A percentile compares a stretch with the other conserved stretches of the same genome.
These are phyloP conservation scores for Gossypium sturtianum DNA, from an alignment of 345 rosid species.

Conservation along the genomic window DNA sequence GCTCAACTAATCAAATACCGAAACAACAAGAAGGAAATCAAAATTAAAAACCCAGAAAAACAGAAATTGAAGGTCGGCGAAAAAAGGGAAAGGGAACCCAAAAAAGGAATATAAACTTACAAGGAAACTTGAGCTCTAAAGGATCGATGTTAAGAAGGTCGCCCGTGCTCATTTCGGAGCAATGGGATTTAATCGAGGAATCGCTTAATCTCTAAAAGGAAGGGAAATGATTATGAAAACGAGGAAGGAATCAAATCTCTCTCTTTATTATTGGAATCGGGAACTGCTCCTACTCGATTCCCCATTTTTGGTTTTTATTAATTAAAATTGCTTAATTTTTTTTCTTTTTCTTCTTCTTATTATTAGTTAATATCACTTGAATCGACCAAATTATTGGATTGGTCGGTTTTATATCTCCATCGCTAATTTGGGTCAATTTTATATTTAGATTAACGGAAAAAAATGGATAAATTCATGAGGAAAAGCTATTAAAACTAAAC, in stretches of 20 bases:
- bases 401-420: neutral
- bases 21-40: constrained; percentile 1
- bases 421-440: neutral
- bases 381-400: neutral
- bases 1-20: constrained; percentile 44
- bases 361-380: neutral
- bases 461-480: too few species aligned
- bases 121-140: constrained; percentile 66
- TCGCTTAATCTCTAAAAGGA: neutral
- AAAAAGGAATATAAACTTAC: constrained; percentile 24
- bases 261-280: neutral
- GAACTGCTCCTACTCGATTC: neutral
- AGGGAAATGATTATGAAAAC: neutral
- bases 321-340: neutral
- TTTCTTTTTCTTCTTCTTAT: neutral
- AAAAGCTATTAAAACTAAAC: too few species aligned
- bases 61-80: constrained; percentile 14
- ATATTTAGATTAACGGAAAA: neutral
- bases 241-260: neutral
- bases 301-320: neutral
- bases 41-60: constrained; percentile 14
- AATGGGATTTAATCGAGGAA: neutral
- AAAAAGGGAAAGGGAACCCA: neutral
- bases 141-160: constrained; percentile 75
- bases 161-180: constrained; percentile 51